Evolutionary conservation across 2,329 filamentous ascomycete species (phyloP).

Genomic region (Aspergillus amoenus): DNA sequence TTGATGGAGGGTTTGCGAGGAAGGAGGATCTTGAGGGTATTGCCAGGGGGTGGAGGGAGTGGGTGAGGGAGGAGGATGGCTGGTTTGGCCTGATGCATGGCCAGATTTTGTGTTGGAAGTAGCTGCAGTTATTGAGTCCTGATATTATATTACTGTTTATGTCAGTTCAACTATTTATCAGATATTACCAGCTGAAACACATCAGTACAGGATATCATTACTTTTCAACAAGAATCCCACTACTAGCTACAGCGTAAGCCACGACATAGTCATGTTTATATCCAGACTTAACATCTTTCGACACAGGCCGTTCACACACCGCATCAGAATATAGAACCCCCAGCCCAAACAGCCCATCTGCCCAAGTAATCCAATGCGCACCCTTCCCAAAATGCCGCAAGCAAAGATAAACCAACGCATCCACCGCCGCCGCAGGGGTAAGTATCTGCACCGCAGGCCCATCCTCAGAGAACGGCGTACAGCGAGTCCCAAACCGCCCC

Average conservation of each 20-base stretch:
- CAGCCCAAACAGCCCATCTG: not conserved
- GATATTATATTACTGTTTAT: no score
- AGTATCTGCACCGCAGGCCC: not conserved
- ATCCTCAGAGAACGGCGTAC: not conserved
- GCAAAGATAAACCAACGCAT: not conserved
- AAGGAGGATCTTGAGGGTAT: slow-evolving; percentile 33
- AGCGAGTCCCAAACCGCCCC: not conserved
- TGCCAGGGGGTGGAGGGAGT: slow-evolving; percentile 34
- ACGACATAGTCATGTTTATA: no score
- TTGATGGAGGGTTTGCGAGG: slow-evolving; percentile 32
- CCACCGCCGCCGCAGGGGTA: not conserved
- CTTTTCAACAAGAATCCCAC: no score
- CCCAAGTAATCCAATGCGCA: not conserved
- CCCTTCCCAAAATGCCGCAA: not conserved
- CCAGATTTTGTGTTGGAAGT: slow-evolving; percentile 39
- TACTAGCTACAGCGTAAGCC: no score
- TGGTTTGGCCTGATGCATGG: slow-evolving; percentile 41
- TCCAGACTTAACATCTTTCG: no score
- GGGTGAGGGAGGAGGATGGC: slow-evolving; percentile 32
- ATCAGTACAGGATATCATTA: no score
- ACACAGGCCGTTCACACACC: no score
- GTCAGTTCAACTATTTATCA: no score
- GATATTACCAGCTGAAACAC: no score
- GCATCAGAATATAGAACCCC: not conserved
- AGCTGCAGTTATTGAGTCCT: not conserved